Percentiles rank a stretch among this genome's conserved stretches.
Evolutionary conservation across 768 basidiomycete genomes (phyloP).

Genomic region (Amanita molliuscula): DNA sequence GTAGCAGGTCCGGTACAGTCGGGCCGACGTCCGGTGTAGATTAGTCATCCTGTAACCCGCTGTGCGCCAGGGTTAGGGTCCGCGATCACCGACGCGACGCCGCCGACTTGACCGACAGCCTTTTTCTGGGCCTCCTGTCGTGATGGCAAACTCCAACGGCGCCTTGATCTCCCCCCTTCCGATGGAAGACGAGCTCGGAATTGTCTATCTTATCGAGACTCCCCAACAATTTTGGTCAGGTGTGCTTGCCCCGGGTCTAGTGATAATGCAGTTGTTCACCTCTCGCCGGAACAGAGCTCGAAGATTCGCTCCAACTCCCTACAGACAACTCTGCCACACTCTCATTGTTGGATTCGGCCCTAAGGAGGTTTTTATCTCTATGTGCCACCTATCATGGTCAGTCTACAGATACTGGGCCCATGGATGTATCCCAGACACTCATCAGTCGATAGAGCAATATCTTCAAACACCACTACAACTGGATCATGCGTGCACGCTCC

Average conservation of each 20-base stretch:
- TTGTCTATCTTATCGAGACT: constrained; percentile 73
- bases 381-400: constrained; percentile 83
- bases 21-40: neutral
- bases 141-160: constrained; percentile 18
- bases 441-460: constrained; percentile 51
- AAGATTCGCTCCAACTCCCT: constrained; percentile 67
- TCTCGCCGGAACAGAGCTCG: constrained; percentile 55
- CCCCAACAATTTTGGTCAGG: constrained; percentile 90
- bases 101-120: neutral
- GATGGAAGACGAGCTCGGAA: constrained; percentile 63
- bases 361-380: constrained; percentile 67
- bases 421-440: neutral
- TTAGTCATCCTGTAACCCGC: neutral
- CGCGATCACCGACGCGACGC: neutral
- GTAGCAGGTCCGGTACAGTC: neutral
- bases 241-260: constrained; percentile 22
- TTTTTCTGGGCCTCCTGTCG: constrained; percentile 12
- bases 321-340: constrained; percentile 55
- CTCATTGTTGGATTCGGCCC: constrained; percentile 64
- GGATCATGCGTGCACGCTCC: constrained; percentile 66
- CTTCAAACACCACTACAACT: constrained; percentile 77
- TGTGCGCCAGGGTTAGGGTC: constrained; percentile 5
- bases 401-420: constrained; percentile 11
- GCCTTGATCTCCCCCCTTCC: constrained; percentile 21
- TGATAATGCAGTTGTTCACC: neutral